Conservation (phyloP, 768 basidiomycete genomes). For the Collybia sordida region DNA sequence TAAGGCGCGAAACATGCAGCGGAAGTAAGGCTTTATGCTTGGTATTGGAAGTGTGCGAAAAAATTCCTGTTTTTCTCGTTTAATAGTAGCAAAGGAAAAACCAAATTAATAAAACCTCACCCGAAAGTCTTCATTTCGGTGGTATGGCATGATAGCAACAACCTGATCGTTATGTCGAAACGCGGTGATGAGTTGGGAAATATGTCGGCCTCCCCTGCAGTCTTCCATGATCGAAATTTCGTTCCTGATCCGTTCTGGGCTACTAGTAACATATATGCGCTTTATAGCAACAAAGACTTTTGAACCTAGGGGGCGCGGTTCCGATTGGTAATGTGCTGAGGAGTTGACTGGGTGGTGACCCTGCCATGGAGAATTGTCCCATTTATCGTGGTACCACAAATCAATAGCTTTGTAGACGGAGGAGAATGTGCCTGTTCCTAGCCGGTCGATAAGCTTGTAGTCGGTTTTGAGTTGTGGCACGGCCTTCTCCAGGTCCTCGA, state of each 20-base stretch:
- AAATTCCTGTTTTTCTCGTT: conserved; percentile 56
- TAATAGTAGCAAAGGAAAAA: background rate
- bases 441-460: conserved; percentile 83
- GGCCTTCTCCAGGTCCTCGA: conserved; percentile 61
- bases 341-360: conserved; percentile 61
- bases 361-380: conserved; percentile 76
- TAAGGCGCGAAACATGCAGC: conserved; percentile 87
- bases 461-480: conserved; percentile 66
- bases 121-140: conserved; percentile 89
- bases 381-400: conserved; percentile 67
- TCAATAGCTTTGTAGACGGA: conserved; percentile 99
- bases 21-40: conserved; percentile 83
- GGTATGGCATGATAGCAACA: conserved; percentile 92
- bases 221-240: conserved; percentile 90
- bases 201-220: conserved; percentile 80
- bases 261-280: conserved; percentile 95
- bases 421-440: conserved; percentile 98
- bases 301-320: conserved; percentile 33
- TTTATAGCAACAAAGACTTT: conserved; percentile 91
- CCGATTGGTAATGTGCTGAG: conserved; percentile 65
- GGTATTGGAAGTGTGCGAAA: conserved; percentile 71
- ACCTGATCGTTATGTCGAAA: conserved; percentile 91
- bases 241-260: conserved; percentile 88
- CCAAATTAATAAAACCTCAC: conserved; percentile 45
- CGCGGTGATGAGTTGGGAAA: conserved; percentile 92